Conservation (phyloP, 495 filamentous ascomycete species). For the Trichoderma orchidacearum region DNA sequence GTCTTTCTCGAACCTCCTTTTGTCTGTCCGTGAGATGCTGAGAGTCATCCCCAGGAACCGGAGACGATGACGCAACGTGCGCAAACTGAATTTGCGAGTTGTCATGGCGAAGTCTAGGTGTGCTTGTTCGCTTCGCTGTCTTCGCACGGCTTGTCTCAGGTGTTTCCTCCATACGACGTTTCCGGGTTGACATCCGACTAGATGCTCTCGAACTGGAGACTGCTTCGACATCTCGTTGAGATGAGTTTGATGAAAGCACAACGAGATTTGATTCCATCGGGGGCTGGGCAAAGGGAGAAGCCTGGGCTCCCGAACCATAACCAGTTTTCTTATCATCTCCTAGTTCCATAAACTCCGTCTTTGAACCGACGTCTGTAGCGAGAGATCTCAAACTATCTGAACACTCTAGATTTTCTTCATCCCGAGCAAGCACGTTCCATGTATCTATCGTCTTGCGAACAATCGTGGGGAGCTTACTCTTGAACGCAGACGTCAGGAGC, state of each 20-base stretch:
- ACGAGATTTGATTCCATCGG: constrained; percentile 26
- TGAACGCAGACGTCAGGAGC: constrained; percentile 33
- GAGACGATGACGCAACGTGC: constrained; percentile 45
- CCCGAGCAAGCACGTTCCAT: constrained; percentile 30
- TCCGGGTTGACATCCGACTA: background rate
- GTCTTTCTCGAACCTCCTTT: constrained; percentile 52
- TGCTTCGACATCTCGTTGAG: background rate
- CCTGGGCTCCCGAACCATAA: constrained; percentile 12
- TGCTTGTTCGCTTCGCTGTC: constrained; percentile 10
- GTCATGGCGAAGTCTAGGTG: constrained; percentile 47
- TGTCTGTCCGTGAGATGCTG: constrained; percentile 63
- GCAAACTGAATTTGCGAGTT: constrained; percentile 70
- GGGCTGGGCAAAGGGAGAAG: constrained; percentile 35
- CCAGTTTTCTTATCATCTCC: constrained; percentile 19
- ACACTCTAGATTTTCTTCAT: constrained; percentile 21
- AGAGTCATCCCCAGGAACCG: constrained; percentile 31
- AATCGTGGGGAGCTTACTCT: constrained; percentile 27
- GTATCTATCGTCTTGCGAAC: constrained; percentile 22
- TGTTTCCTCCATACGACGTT: background rate
- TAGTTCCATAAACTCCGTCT: constrained; percentile 25
- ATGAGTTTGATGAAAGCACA: constrained; percentile 9
- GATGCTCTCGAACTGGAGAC: background rate
- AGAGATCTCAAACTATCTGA: constrained; percentile 26
- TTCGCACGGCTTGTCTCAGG: background rate
- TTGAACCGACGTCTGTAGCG: constrained; percentile 21